Evolutionary conservation across 108 stramenopile species (phyloP), one percentile per base, ranked within the genome.

Genomic region (Hondaea fermentalgiana): DNA sequence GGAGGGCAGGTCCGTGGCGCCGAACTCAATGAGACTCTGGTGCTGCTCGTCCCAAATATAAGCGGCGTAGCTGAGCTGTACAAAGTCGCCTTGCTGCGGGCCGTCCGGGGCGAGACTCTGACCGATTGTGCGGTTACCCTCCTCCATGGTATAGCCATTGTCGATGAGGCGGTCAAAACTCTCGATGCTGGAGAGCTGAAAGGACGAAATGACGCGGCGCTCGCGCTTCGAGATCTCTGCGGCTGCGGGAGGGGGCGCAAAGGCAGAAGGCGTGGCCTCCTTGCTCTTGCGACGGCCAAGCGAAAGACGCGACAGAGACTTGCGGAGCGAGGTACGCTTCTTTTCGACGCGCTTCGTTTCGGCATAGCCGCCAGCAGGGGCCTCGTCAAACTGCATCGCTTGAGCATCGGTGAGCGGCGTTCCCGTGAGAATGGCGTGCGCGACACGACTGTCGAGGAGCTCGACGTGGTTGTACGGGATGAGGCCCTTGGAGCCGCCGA

Each of bases 401-500:
- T 83, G 76, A 55, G 76, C 76, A 1, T 83, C 51, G 76, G 49
- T 28, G 23, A 83, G 6, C 10, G 76, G 51, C 49, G 45, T 83
- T 43, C 76, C 76, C n/a, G 6, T 12, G 49, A 83, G 76, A 23
- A 83, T 28, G 8, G 76, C 76, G 17, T 47, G 25, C 12, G 76
- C 51, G 49, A 83, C 76, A 23, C 76, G 76, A 12, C 5, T n/a
- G 23, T 83, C 76, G 25, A 83, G 76, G 23, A 83, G 76, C 76
- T 83, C 76, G 51, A 83, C 76, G 51, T 83, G 76, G 51, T 83
- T 83, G 76, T 83, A 83, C 76, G 76, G 76, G 28, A 83, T 53
- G 28, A 83, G 76, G 19, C 76, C 76, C n/a, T 25, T 47, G 51
- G 49, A n/a, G n/a, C 76, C 76, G 4, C 51, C 76, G 25, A 23